These are phyloP conservation scores for Jackrogersella minutella DNA, from an alignment of 495 filamentous ascomycete species.

Conservation along the genomic window DNA sequence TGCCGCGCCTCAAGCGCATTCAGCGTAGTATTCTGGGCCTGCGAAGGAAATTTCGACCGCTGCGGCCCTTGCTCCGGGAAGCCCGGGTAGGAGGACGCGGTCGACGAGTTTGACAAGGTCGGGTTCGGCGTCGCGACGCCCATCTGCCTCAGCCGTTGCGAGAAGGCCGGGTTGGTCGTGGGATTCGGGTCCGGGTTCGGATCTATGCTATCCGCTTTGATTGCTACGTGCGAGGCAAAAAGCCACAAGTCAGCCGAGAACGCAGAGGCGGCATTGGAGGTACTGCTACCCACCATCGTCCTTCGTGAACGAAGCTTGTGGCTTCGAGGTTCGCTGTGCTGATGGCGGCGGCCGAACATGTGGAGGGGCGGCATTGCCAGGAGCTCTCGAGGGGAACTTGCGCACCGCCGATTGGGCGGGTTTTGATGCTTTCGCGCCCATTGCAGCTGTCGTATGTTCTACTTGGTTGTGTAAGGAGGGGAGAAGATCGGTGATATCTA, in stretches of 20 bases:
- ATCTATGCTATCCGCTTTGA: conserved; percentile 43
- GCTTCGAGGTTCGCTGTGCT: conserved; percentile 24
- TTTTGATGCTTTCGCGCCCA: conserved; percentile 45
- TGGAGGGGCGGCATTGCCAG: conserved; percentile 44
- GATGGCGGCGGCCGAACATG: conserved; percentile 22
- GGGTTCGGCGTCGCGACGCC: conserved; percentile 58
- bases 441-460: conserved; percentile 11
- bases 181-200: conserved; percentile 46
- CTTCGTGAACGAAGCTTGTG: conserved; percentile 45
- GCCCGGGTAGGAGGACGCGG: conserved; percentile 37
- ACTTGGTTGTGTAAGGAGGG: not conserved
- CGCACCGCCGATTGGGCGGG: conserved; percentile 50
- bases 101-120: conserved; percentile 56
- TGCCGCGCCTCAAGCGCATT: conserved; percentile 52
- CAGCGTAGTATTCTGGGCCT: conserved; percentile 50
- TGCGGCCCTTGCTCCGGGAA: conserved; percentile 17
- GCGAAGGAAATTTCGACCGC: conserved; percentile 40
- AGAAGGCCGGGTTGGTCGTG: conserved; percentile 44
- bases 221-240: conserved; percentile 30
- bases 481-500: not conserved
- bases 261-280: not conserved
- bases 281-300: conserved; percentile 46
- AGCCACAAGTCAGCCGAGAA: not conserved
- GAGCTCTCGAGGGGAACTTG: conserved; percentile 52
- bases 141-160: conserved; percentile 54